Percentiles rank a stretch among this genome's conserved stretches.
phyloP scores from a whole-genome alignment of 768 basidiomycete species.

The Mycena capillaripes region DNA sequence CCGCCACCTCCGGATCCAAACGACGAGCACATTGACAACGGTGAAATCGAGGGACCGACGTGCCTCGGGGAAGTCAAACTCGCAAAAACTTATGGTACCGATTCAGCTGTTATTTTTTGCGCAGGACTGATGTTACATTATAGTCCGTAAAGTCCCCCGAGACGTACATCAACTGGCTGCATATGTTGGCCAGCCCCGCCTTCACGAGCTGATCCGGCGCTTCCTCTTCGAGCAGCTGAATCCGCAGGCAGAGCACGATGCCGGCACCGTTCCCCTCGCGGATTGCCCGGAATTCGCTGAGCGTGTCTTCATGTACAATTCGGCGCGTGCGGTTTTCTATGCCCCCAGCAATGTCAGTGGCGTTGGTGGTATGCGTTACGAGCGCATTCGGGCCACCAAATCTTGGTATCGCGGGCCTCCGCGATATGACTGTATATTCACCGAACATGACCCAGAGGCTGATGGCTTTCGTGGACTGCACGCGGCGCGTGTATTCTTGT shows the following conservation, averaged over 20 bases:
- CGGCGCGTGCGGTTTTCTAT: conserved; percentile 39
- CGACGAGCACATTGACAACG: not conserved
- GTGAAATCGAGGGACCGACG: conserved; percentile 9
- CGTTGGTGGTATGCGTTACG: conserved; percentile 44
- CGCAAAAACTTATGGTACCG: conserved; percentile 12
- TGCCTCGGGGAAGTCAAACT: conserved; percentile 22
- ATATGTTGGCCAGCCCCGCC: conserved; percentile 5
- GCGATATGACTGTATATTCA: conserved; percentile 41
- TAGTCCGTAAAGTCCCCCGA: conserved; percentile 6
- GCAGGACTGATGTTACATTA: not conserved
- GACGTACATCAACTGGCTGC: conserved; percentile 3
- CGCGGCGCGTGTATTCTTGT: conserved; percentile 40
- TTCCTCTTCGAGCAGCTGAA: conserved; percentile 25
- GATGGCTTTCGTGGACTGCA: conserved; percentile 40
- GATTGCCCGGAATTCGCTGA: conserved; percentile 21
- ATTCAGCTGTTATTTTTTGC: not conserved
- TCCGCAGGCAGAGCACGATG: not conserved
- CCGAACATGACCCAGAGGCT: conserved; percentile 30
- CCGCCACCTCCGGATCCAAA: too few relatives aligned
- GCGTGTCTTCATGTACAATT: conserved; percentile 28
- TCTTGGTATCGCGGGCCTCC: conserved; percentile 38
- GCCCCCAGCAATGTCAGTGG: conserved; percentile 48
- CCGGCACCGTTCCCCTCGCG: not conserved
- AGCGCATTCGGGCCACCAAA: conserved; percentile 41
- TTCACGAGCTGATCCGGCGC: conserved; percentile 17